These are phyloP conservation scores for Isatis tinctoria DNA, from an alignment of 345 rosid species.

Conservation along the genomic window DNA sequence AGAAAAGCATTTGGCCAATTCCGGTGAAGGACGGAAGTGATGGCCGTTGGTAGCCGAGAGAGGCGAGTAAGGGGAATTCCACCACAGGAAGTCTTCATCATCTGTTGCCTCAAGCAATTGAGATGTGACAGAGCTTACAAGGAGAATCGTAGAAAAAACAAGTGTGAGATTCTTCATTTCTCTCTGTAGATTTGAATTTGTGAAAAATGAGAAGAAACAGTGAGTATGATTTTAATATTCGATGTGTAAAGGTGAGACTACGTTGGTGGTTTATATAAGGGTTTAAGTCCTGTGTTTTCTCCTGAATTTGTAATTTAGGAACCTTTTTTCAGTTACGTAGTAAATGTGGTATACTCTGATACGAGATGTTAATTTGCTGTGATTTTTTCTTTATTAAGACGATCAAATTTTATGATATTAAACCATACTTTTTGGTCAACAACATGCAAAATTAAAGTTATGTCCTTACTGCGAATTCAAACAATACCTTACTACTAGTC, in stretches of 20 bases:
- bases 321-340: neutral
- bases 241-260: neutral
- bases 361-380: neutral
- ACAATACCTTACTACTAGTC: neutral
- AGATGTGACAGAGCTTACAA: neutral
- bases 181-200: neutral
- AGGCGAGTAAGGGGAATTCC: neutral
- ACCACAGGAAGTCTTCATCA: neutral
- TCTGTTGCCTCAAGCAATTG: neutral
- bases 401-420: neutral
- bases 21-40: neutral
- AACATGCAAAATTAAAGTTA: neutral
- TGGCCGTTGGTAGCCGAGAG: neutral
- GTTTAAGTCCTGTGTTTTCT: neutral
- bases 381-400: neutral
- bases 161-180: neutral
- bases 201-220: no score
- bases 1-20: neutral
- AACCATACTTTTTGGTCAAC: neutral
- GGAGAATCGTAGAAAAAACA: neutral
- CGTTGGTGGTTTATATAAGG: neutral
- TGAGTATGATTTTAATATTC: neutral
- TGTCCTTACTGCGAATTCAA: neutral
- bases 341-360: neutral
- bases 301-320: neutral